Percentiles rank a stretch among this genome's conserved stretches.
Conservation (phyloP, 257 asterid genomes). For the Primulina eburnea region DNA sequence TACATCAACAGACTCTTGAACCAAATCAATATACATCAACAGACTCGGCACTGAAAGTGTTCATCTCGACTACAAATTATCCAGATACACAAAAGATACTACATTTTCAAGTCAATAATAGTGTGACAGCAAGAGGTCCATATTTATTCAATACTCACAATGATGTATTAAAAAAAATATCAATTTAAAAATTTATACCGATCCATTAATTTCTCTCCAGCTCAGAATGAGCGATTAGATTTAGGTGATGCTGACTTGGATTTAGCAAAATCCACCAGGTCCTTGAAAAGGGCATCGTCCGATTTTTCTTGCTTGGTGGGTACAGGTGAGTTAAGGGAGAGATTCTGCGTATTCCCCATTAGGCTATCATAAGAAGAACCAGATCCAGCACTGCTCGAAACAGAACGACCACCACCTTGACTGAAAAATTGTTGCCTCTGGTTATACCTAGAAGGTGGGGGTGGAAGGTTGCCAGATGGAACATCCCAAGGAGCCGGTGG, state of each 20-base stretch:
- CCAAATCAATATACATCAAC: slow-evolving; percentile 30
- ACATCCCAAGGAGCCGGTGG: slow-evolving; percentile 62
- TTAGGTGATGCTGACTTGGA: slow-evolving; percentile 86
- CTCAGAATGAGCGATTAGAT: slow-evolving; percentile 58
- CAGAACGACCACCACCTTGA: slow-evolving; percentile 49
- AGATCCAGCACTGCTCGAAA: slow-evolving; percentile 54
- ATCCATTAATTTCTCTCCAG: slow-evolving; percentile 27
- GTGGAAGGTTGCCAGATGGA: slow-evolving; percentile 51
- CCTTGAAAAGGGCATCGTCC: slow-evolving; percentile 83
- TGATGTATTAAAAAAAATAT: slow-evolving; percentile 20
- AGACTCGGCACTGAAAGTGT: slow-evolving; percentile 31
- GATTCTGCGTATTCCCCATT: slow-evolving; percentile 70
- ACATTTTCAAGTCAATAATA: slow-evolving; percentile 18
- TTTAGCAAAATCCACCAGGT: slow-evolving; percentile 87
- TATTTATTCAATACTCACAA: slow-evolving; percentile 19
- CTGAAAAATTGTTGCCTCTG: slow-evolving; percentile 84
- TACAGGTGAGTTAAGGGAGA: slow-evolving; percentile 55
- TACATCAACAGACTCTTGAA: slow-evolving; percentile 38
- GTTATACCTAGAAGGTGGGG: slow-evolving; percentile 75
- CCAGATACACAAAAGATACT: slow-evolving; percentile 30
- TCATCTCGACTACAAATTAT: slow-evolving; percentile 30
- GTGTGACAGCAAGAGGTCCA: slow-evolving; percentile 20
- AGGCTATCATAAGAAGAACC: slow-evolving; percentile 67
- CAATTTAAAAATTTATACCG: slow-evolving; percentile 25
- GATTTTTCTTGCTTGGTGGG: slow-evolving; percentile 61